These are phyloP conservation scores for Sclerotinia minor DNA, from an alignment of 2,329 filamentous ascomycete genomes.

Conservation along the genomic window DNA sequence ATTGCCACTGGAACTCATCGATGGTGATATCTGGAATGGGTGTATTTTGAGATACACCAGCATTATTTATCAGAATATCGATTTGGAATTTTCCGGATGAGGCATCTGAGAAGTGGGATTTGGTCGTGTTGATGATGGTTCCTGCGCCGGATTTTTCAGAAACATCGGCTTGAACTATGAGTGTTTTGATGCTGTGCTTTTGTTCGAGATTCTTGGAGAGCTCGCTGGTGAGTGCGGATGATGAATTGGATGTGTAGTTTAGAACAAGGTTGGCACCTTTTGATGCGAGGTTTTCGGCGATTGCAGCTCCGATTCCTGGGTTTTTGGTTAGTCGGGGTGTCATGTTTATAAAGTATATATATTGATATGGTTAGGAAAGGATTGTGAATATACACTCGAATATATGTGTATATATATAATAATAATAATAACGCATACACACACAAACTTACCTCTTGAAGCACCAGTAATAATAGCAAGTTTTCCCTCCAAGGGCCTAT, in stretches of 20 bases:
- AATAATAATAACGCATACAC: background rate
- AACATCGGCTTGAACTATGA: constrained; percentile 71
- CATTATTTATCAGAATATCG: constrained; percentile 87
- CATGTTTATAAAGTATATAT: background rate
- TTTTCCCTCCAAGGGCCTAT: constrained; percentile 63
- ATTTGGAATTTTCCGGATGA: constrained; percentile 58
- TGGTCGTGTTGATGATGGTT: constrained; percentile 58
- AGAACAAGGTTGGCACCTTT: constrained; percentile 65
- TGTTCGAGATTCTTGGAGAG: constrained; percentile 57
- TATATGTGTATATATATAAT: background rate
- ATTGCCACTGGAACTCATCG: constrained; percentile 69
- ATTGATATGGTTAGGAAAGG: background rate
- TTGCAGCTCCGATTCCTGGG: constrained; percentile 68
- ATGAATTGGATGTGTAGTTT: constrained; percentile 66
- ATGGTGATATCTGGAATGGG: constrained; percentile 60
- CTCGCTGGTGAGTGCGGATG: constrained; percentile 51
- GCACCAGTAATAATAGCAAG: constrained; percentile 78
- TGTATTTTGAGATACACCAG: constrained; percentile 69
- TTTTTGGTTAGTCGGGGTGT: constrained; percentile 15
- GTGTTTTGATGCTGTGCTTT: constrained; percentile 59
- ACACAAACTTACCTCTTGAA: constrained; percentile 61
- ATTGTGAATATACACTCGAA: background rate
- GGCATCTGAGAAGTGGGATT: constrained; percentile 57
- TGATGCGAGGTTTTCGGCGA: constrained; percentile 67
- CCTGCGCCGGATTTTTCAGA: constrained; percentile 60